Conservation (phyloP, 768 basidiomycete species). For the Favolaschia claudopus region DNA sequence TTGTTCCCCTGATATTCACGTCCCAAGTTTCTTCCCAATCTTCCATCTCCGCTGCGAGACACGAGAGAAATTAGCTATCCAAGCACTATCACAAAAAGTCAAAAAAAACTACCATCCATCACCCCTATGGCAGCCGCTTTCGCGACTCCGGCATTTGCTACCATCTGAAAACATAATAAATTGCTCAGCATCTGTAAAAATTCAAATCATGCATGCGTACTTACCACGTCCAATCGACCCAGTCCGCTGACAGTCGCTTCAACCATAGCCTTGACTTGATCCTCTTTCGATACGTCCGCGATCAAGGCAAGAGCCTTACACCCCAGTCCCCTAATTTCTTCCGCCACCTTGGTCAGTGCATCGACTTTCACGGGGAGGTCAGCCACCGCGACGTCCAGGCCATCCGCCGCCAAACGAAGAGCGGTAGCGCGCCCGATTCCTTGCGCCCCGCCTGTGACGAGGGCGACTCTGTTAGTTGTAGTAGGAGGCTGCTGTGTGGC, state of each 20-base stretch:
- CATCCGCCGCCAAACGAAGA: slow-evolving; percentile 41
- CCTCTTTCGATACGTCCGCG: slow-evolving; percentile 37
- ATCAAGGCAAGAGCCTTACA: slow-evolving; percentile 28
- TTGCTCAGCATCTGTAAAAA: too few relatives aligned
- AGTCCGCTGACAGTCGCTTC: slow-evolving; percentile 27
- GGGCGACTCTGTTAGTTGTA: slow-evolving; percentile 26
- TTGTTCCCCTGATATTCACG: slow-evolving; percentile 48
- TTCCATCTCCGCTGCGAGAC: slow-evolving; percentile 36
- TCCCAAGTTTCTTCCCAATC: slow-evolving; percentile 42
- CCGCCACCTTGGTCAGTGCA: slow-evolving; percentile 29
- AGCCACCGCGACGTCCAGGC: slow-evolving; percentile 37
- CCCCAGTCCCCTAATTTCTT: slow-evolving; percentile 34
- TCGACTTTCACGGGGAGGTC: slow-evolving; percentile 34
- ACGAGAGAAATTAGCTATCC: too few relatives aligned
- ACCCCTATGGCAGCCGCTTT: background rate
- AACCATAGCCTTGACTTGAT: slow-evolving; percentile 38
- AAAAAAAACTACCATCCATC: slow-evolving; percentile 27
- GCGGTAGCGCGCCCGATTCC: slow-evolving; percentile 44
- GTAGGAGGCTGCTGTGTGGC: background rate
- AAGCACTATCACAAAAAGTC: too few relatives aligned
- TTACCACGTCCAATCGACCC: slow-evolving; percentile 38
- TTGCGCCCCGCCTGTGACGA: slow-evolving; percentile 43
- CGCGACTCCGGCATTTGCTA: slow-evolving; percentile 42
- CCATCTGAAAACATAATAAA: slow-evolving; percentile 34
- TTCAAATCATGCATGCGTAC: too few relatives aligned